These are phyloP conservation scores for Lipomyces mesembrius DNA, from an alignment of 805 yeast species.

Conservation along the genomic window DNA sequence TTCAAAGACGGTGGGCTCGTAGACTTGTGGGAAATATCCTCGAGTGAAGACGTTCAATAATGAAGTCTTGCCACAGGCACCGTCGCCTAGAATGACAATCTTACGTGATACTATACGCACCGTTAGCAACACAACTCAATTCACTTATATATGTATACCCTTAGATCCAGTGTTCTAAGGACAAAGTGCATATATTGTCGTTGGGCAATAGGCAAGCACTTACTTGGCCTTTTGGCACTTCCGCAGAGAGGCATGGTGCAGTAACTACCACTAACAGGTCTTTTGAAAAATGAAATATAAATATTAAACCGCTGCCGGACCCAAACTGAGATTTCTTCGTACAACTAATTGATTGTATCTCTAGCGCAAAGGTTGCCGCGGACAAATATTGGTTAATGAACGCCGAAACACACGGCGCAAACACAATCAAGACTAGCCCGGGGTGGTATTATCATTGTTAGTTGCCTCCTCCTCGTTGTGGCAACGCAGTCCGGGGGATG, in stretches of 20 bases:
- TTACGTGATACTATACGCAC: conserved; percentile 28
- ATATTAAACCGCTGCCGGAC: background rate
- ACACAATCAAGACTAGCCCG: no score
- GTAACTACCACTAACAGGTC: background rate
- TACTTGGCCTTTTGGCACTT: conserved; percentile 35
- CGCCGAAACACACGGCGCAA: no score
- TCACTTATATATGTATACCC: background rate
- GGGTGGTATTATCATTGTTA: no score
- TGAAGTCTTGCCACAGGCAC: conserved; percentile 97
- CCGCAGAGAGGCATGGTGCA: conserved; percentile 49
- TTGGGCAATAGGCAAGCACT: conserved; percentile 1
- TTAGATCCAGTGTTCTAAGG: background rate
- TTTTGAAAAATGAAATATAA: background rate
- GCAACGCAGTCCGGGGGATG: no score
- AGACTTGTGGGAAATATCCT: conserved; percentile 97
- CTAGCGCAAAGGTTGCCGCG: no score
- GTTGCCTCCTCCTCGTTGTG: no score
- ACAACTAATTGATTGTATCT: background rate
- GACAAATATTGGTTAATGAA: no score
- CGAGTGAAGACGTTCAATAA: conserved; percentile 92
- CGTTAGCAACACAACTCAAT: background rate
- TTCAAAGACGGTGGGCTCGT: conserved; percentile 97
- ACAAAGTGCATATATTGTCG: background rate
- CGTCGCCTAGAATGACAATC: conserved; percentile 39
- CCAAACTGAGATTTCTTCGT: background rate